A percentile compares a stretch with the other conserved stretches of the same genome.
These are phyloP conservation scores for Pulicaria dysenterica DNA, from an alignment of 129 eudicot genomes.

Conservation along the genomic window DNA sequence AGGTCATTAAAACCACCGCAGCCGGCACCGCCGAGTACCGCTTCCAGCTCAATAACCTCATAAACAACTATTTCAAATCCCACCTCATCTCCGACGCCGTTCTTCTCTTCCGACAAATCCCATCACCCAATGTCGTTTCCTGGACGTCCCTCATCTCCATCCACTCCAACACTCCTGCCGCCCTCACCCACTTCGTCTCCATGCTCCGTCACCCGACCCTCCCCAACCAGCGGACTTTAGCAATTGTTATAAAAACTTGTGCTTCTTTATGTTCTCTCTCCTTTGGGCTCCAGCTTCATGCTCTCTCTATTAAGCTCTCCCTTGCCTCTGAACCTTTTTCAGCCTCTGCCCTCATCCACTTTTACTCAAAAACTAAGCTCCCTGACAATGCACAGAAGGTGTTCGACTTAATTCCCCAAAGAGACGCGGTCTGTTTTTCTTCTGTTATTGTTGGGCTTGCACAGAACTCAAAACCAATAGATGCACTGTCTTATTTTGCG, in stretches of 20 bases:
- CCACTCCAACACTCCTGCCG: slow-evolving; percentile 45
- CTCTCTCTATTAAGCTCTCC: slow-evolving; percentile 49
- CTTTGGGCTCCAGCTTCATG: slow-evolving; percentile 62
- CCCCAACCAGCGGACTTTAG: slow-evolving; percentile 75
- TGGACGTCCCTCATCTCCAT: slow-evolving; percentile 85
- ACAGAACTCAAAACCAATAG: slow-evolving; percentile 55
- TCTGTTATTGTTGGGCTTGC: slow-evolving; percentile 72
- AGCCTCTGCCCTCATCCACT: slow-evolving; percentile 58
- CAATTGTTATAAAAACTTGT: slow-evolving; percentile 59
- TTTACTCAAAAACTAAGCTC: slow-evolving; percentile 48
- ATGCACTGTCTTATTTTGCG: slow-evolving; percentile 55
- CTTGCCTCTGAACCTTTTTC: slow-evolving; percentile 46
- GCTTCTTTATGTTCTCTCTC: slow-evolving; percentile 40
- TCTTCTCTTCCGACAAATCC: slow-evolving; percentile 57
- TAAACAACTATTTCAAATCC: slow-evolving; percentile 71
- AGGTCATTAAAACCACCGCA: slow-evolving; percentile 38
- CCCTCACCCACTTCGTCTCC: slow-evolving; percentile 58
- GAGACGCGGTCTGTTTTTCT: slow-evolving; percentile 69
- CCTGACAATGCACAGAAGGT: slow-evolving; percentile 50
- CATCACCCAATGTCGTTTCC: slow-evolving; percentile 73
- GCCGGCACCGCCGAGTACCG: slow-evolving; percentile 14
- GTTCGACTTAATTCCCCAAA: slow-evolving; percentile 66
- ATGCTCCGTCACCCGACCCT: slow-evolving; percentile 79
- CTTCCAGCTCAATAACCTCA: slow-evolving; percentile 58
- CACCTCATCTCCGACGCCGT: slow-evolving; percentile 42